These are phyloP conservation scores for Fusarium sp. DNA, from an alignment of 2,329 filamentous ascomycete genomes.

Conservation along the genomic window DNA sequence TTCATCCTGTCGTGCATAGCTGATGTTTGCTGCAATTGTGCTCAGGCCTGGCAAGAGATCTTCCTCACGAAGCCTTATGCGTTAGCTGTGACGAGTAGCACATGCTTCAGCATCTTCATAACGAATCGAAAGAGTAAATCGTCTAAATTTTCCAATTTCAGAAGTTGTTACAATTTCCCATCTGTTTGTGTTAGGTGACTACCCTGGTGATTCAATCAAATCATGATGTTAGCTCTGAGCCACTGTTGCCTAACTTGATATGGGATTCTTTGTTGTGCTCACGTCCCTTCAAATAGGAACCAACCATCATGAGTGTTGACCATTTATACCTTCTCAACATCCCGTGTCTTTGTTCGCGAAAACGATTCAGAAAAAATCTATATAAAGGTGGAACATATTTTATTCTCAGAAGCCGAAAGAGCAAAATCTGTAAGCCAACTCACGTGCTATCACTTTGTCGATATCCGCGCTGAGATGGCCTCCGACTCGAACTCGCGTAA, in stretches of 20 bases:
- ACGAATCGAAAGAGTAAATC: neutral
- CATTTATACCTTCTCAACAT: neutral
- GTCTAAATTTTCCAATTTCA: neutral
- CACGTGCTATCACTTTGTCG: neutral
- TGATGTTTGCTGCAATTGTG: neutral
- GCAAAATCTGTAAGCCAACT: neutral
- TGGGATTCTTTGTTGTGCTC: neutral
- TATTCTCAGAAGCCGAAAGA: neutral
- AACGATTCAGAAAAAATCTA: neutral
- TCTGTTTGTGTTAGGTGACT: neutral
- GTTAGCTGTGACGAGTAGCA: neutral
- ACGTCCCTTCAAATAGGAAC: neutral
- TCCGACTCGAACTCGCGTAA: slow-evolving; percentile 3
- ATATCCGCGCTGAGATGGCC: slow-evolving; percentile 12
- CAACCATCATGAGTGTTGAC: neutral
- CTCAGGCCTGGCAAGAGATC: neutral
- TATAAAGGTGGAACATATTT: neutral
- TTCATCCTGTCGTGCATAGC: neutral
- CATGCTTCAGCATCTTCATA: neutral
- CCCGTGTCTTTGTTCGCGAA: neutral
- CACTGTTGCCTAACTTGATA: slow-evolving; percentile 4
- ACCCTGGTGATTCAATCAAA: neutral
- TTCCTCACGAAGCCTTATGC: neutral
- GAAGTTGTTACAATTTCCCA: neutral
- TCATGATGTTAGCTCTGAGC: neutral